Percentiles rank a stretch among this genome's conserved stretches.
Evolutionary conservation across 2,329 filamentous ascomycete species (phyloP).

Genomic region (Berkeleyomyces rouxiae): DNA sequence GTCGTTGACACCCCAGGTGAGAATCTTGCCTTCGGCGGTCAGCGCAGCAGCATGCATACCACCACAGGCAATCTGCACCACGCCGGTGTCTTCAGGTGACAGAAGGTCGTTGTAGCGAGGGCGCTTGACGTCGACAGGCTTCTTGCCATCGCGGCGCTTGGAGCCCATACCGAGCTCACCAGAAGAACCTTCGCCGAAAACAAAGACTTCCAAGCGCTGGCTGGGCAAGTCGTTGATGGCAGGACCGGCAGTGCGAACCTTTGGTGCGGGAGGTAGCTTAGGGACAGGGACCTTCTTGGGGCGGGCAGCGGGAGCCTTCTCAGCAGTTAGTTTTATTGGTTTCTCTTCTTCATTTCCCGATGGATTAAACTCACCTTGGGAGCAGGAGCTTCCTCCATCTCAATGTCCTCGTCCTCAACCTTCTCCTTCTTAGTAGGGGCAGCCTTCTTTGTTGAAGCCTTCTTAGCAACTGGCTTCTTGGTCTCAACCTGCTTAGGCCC

Average conservation of each 20-base stretch:
- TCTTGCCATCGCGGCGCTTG: conserved; percentile 42
- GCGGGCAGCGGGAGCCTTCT: conserved; percentile 11
- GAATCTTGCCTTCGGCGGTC: conserved; percentile 63
- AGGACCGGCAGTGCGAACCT: conserved; percentile 35
- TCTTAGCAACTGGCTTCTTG: conserved; percentile 22
- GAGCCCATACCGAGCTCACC: conserved; percentile 69
- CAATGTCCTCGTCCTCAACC: conserved; percentile 15
- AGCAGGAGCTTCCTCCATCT: conserved; percentile 14
- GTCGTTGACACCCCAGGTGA: conserved; percentile 81
- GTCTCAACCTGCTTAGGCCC: conserved; percentile 26
- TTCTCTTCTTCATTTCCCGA: not conserved
- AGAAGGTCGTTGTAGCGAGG: conserved; percentile 62
- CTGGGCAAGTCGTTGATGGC: conserved; percentile 52
- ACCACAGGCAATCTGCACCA: conserved; percentile 62
- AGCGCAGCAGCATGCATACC: conserved; percentile 69
- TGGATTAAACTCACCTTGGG: conserved; percentile 14
- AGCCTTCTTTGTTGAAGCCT: conserved; percentile 23
- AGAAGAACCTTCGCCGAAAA: conserved; percentile 65
- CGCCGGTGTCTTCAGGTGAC: conserved; percentile 43
- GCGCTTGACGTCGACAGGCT: conserved; percentile 60
- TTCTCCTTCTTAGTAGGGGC: conserved; percentile 31
- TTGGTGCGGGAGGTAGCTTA: conserved; percentile 11
- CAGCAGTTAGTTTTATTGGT: not conserved
- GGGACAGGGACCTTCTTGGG: conserved; percentile 26
- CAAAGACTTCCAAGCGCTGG: conserved; percentile 52